Evolutionary conservation across 1,284 basidiomycete species (phyloP), one percentile per base, ranked within the genome.

Genomic region (Ceratobasidium sp.): DNA sequence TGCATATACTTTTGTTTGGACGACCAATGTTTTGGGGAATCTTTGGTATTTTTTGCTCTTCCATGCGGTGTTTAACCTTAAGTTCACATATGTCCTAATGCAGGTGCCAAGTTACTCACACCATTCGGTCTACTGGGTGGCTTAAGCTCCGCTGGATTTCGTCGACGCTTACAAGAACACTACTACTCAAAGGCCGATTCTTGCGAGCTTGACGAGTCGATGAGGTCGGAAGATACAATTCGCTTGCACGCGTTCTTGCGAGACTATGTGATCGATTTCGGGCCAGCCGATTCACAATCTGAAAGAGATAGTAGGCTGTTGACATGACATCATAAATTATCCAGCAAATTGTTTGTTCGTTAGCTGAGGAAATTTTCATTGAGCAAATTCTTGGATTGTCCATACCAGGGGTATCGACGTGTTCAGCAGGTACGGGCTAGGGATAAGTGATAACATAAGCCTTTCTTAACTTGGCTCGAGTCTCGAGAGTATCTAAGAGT

Each of bases 21-120:
- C 65, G 65, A 48, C 65, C 65, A 20, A 66, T 66, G 65, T 66
- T 66, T 23, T 66, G 65, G 44, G 65, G 65, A 12, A 66, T 66
- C 10, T 66, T 66, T 50, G 65, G 65, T 66, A 28, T 17, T 38
- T 20, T 48, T 48, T 17, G 17, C 7, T 48, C 46, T 17, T 48
- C 7, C 46, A 10, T 1, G 46, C 26, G 13, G n/a, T 23, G 20
- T 13, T 12, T 15, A 10, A 26, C n/a, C 44, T 50, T 17, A 50
- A 3, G 13, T 20, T 13, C 48, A 6, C 10, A 7, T 20, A 52
- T n/a, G 15, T 52, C 26, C 1, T 33, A 12, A 42, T 50, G 20
- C 26, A 66, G 65, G 65, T 50, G 65, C 65, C n/a, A 66, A 66
- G 23, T 26, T 66, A 26, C 9, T 66, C 15, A 50, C 44, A 13